These are phyloP conservation scores for Phytomonas sp. DNA, from an alignment of 208 protist genomes.

Conservation along the genomic window DNA sequence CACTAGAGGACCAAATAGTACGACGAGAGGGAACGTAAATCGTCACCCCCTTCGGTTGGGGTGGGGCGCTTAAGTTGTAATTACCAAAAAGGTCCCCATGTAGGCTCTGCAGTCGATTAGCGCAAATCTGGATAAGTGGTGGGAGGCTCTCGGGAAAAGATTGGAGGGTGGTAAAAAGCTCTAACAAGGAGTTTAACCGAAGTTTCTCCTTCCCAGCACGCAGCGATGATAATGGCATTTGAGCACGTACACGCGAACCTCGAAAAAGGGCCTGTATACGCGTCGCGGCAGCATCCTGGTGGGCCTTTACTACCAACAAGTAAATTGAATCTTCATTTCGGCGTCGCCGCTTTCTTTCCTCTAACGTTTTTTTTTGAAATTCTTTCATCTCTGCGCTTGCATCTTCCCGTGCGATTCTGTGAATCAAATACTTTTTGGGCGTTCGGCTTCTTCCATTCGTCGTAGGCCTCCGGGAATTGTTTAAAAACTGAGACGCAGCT, in stretches of 20 bases:
- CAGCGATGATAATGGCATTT: not conserved
- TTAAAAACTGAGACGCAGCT: not conserved
- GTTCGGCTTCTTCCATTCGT: not conserved
- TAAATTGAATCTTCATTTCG: conserved; percentile 66
- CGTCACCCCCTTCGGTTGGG: conserved; percentile 16
- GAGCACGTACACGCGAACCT: conserved; percentile 18
- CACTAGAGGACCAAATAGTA: not conserved
- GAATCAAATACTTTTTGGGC: not conserved
- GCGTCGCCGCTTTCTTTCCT: conserved; percentile 1
- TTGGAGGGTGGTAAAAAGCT: conserved; percentile 11
- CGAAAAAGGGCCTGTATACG: conserved; percentile 63
- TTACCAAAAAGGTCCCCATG: conserved; percentile 28
- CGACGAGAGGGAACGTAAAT: conserved; percentile 11
- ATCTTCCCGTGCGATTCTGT: not conserved
- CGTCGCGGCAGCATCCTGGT: conserved; percentile 39
- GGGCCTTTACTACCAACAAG: conserved; percentile 35
- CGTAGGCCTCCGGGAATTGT: not conserved
- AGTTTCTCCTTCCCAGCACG: conserved; percentile 8
- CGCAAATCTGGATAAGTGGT: not conserved
- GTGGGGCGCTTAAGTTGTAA: conserved; percentile 23
- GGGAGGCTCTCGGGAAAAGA: not conserved
- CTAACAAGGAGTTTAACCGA: conserved; percentile 5
- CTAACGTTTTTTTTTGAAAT: conserved; percentile 1
- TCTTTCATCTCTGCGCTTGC: not conserved
- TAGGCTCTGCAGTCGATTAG: not conserved